Percentiles rank a stretch among this genome's conserved stretches.
Conservation (phyloP, 2,329 filamentous ascomycete genomes). For the Colletotrichum sp. region DNA sequence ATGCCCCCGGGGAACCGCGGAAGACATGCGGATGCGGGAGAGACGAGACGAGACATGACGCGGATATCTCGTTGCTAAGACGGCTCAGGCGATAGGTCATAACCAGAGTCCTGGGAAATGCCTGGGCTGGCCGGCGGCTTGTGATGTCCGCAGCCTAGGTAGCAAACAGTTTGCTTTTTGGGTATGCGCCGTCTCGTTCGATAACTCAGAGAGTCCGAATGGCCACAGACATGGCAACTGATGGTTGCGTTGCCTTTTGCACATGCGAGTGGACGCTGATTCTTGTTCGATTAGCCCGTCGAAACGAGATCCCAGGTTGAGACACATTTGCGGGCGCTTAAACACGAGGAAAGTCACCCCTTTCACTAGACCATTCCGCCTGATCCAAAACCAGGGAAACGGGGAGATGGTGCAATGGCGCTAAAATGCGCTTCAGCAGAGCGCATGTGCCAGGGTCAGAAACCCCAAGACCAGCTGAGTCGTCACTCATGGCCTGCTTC, state of each 20-base stretch:
- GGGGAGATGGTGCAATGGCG: constrained; percentile 8
- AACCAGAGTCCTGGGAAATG: not conserved
- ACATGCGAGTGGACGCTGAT: not conserved
- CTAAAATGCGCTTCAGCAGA: not conserved
- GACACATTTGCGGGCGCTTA: constrained; percentile 7
- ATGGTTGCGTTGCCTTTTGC: not conserved
- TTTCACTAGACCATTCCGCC: constrained; percentile 10
- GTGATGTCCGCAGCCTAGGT: not conserved
- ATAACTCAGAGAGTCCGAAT: not conserved
- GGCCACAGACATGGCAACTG: not conserved
- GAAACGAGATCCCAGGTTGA: constrained; percentile 13
- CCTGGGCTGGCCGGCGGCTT: not conserved
- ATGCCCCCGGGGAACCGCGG: constrained; percentile 14
- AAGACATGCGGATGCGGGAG: constrained; percentile 2
- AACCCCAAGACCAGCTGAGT: not conserved
- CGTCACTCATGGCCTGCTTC: not conserved
- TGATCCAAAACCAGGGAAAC: constrained; percentile 5
- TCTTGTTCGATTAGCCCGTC: not conserved
- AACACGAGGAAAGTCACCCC: not conserved
- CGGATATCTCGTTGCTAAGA: not conserved
- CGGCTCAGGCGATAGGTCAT: not conserved
- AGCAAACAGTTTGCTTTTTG: not conserved
- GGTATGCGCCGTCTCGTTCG: not conserved
- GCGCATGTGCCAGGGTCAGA: constrained; percentile 1
- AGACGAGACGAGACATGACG: constrained; percentile 20